Base-by-base conservation (phyloP, 1,284 basidiomycete species). In the Ceratobasidium sp. region DNA sequence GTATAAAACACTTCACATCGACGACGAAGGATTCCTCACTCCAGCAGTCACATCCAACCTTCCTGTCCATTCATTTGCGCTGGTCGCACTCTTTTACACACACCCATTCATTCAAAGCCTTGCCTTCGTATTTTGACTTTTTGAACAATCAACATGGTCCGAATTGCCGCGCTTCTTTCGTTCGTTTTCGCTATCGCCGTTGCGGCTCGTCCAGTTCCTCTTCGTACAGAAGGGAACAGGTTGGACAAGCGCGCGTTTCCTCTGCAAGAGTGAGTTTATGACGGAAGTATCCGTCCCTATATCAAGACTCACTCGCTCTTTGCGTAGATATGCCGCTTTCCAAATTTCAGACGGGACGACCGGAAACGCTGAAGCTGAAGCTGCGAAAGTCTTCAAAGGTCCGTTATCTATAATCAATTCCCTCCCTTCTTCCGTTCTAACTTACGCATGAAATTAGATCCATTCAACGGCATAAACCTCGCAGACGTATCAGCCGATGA, bases 281-380 rank as follows among this genome's bases (percentile, higher is more conserved):
- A n/a, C n/a, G n/a, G n/a, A n/a, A n/a, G n/a, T n/a, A n/a, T n/a
- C n/a, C n/a, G n/a, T n/a, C n/a, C n/a, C n/a, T n/a, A n/a, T n/a
- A n/a, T n/a, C n/a, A n/a, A n/a, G n/a, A n/a, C n/a, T n/a, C n/a
- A 56, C 11, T 20, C 17, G 37, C 51, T 45, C 11, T 45, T 10
- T 10, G 11, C 3, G 3, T 49, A 86, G 85, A 79, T 86, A 86
- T 77, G 81, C 83, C 28, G 81, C 83, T 49, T 86, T 88, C 85
- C 86, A 87, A 80, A 87, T 88, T 75, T 87, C 86, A 2, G 84
- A 85, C 78, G 86, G 86, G 35, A 81, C 82, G 11, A 85, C 82
- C 11, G 87, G 87, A 4, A 82, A 84, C 54, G 86, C 86, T 0
- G 75, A 83, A 67, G 85, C 85, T 0, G 78, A 86, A 77, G 86